These are phyloP conservation scores for Carpinus fangiana DNA, from an alignment of 306 rosid genomes.

Conservation along the genomic window DNA sequence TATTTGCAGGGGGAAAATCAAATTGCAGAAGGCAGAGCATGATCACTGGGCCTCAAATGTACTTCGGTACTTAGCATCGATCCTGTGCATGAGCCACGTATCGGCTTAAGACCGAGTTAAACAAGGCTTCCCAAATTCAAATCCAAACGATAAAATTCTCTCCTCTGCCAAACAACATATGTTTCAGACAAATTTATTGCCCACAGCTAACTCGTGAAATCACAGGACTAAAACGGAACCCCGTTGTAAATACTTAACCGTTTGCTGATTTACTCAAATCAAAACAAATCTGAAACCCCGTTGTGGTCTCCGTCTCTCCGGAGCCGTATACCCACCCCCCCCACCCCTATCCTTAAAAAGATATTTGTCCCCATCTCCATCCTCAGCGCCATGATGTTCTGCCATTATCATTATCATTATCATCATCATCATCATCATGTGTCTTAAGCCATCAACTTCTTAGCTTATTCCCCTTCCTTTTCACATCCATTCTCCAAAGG, in stretches of 20 bases:
- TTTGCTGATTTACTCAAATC: background rate
- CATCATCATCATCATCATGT: background rate
- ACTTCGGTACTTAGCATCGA: no score
- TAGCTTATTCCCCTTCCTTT: background rate
- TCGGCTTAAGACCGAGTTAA: slow-evolving; percentile 25
- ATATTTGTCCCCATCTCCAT: slow-evolving; percentile 50
- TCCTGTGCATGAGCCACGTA: slow-evolving; percentile 30
- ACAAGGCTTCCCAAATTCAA: slow-evolving; percentile 40
- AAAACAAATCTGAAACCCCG: background rate
- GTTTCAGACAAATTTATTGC: slow-evolving; percentile 35
- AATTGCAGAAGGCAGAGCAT: background rate
- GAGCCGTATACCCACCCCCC: slow-evolving; percentile 27
- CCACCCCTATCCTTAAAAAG: slow-evolving; percentile 32
- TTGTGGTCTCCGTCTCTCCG: background rate
- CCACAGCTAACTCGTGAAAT: slow-evolving; percentile 2
- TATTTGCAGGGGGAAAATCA: slow-evolving; percentile 11
- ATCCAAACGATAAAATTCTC: slow-evolving; percentile 25
- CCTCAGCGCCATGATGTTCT: slow-evolving; percentile 27
- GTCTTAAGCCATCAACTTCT: slow-evolving; percentile 24
- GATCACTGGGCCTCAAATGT: slow-evolving; percentile 16
- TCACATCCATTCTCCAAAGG: background rate
- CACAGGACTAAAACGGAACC: slow-evolving; percentile 2
- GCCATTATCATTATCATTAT: slow-evolving; percentile 17
- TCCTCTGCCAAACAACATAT: slow-evolving; percentile 34
- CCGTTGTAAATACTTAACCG: no score